These are phyloP conservation scores for Millerago galiae DNA, from an alignment of 805 yeast genomes.

Conservation along the genomic window DNA sequence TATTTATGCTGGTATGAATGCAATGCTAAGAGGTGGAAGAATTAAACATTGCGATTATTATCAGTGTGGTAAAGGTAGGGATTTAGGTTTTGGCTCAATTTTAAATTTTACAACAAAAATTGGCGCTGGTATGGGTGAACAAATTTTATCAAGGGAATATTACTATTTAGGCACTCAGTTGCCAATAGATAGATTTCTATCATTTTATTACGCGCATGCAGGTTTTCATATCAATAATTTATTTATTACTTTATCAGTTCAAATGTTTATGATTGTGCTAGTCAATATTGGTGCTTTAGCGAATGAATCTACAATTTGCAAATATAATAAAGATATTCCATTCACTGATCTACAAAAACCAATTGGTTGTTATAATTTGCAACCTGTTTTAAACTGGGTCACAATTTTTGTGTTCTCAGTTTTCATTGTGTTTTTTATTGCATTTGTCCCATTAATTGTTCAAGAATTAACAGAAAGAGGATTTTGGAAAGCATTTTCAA, in stretches of 20 bases:
- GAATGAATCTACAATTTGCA: conserved; percentile 65
- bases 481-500: conserved; percentile 57
- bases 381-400: conserved; percentile 88
- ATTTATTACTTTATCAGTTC: conserved; percentile 82
- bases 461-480: conserved; percentile 91
- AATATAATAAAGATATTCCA: conserved; percentile 58
- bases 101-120: conserved; percentile 91
- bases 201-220: conserved; percentile 95
- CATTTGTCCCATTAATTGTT: conserved; percentile 80
- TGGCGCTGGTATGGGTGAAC: conserved; percentile 99
- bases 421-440: conserved; percentile 86
- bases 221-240: conserved; percentile 92
- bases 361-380: conserved; percentile 76
- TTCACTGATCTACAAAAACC: conserved; percentile 72
- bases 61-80: conserved; percentile 97
- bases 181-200: conserved; percentile 82
- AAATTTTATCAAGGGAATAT: conserved; percentile 84
- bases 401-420: conserved; percentile 82
- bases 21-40: conserved; percentile 82
- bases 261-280: conserved; percentile 73
- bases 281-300: conserved; percentile 74
- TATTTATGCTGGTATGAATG: conserved; percentile 93
- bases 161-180: conserved; percentile 84
- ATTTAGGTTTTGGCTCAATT: conserved; percentile 87
- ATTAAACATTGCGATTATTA: conserved; percentile 93